phyloP scores from a whole-genome alignment of 768 basidiomycete genomes.

The Mycena haematopus region DNA sequence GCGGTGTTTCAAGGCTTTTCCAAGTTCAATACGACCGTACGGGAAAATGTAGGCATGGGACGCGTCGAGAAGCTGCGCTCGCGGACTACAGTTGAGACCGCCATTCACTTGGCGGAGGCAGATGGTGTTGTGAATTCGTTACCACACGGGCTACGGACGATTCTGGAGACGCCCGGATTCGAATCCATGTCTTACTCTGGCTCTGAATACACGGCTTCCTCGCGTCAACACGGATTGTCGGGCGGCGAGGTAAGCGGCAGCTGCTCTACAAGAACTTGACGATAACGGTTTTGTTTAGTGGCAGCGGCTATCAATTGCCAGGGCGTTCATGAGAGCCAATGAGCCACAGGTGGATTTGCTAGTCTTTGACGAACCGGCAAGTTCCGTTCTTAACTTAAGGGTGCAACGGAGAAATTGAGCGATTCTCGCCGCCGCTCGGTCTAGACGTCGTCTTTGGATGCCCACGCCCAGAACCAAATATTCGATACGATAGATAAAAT shows the following conservation, averaged over 20 bases:
- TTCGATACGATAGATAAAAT: constrained; percentile 77
- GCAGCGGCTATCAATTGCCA: constrained; percentile 86
- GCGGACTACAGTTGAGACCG: constrained; percentile 61
- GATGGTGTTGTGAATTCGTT: constrained; percentile 67
- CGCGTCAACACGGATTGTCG: constrained; percentile 71
- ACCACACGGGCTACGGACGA: constrained; percentile 76
- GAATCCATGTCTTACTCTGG: constrained; percentile 58
- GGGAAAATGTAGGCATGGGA: constrained; percentile 89
- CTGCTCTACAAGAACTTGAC: background rate
- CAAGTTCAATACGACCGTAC: constrained; percentile 76
- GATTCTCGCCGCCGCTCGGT: background rate
- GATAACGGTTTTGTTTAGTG: constrained; percentile 55
- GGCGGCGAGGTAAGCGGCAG: constrained; percentile 76
- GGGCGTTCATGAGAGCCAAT: constrained; percentile 85
- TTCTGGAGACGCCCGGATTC: constrained; percentile 67
- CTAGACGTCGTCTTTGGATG: constrained; percentile 82
- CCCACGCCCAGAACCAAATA: constrained; percentile 79
- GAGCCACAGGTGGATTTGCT: constrained; percentile 79
- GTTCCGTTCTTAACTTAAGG: constrained; percentile 39
- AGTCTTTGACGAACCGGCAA: constrained; percentile 85
- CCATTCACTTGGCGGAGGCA: constrained; percentile 77
- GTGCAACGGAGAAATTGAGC: no score
- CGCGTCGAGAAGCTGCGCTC: constrained; percentile 68
- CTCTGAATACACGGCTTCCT: constrained; percentile 43
- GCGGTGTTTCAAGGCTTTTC: constrained; percentile 89